These are phyloP conservation scores for Hippophae gyantsensis DNA, from an alignment of 306 rosid genomes.

Conservation along the genomic window DNA sequence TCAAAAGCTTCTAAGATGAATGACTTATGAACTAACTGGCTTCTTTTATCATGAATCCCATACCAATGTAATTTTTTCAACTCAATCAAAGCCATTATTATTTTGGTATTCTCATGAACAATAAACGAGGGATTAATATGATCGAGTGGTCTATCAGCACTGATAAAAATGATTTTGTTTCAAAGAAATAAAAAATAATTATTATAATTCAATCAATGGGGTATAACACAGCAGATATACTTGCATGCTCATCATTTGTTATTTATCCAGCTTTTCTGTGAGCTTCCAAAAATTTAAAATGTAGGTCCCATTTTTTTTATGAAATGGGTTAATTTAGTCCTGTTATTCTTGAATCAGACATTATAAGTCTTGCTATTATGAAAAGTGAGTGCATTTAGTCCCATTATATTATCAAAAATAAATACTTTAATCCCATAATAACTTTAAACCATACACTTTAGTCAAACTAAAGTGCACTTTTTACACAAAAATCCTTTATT, in stretches of 20 bases:
- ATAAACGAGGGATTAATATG: constrained; percentile 1
- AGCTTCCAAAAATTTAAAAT: not conserved
- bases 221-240: not conserved
- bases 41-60: not conserved
- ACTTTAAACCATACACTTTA: no score
- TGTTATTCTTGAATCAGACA: no score
- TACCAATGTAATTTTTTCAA: not conserved
- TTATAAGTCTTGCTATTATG: no score
- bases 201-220: not conserved
- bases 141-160: not conserved
- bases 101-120: not conserved
- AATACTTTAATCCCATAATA: no score
- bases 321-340: no score
- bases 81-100: not conserved
- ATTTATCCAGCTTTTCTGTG: not conserved
- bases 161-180: not conserved
- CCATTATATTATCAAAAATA: no score
- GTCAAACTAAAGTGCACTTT: no score
- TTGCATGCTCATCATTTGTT: not conserved
- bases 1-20: not conserved
- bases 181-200: not conserved
- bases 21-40: not conserved
- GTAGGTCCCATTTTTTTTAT: not conserved
- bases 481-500: no score
- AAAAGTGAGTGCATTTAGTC: no score